Conservation (phyloP, 495 filamentous ascomycete genomes). For the Penicillium canescens region DNA sequence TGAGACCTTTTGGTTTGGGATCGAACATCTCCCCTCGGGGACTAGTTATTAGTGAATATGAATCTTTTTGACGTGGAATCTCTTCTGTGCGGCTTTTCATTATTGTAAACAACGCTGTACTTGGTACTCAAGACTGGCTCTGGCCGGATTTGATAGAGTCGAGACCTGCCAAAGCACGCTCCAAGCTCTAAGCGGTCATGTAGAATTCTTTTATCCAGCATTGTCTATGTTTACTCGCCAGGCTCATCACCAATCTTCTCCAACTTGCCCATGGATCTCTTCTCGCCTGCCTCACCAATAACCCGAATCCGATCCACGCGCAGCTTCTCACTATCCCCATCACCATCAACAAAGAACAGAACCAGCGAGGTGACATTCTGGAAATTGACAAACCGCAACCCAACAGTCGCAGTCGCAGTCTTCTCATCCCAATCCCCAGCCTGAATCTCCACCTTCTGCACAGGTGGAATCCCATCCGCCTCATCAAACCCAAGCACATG, state of each 20-base stretch:
- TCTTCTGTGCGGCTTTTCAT: conserved; percentile 12
- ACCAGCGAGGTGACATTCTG: conserved; percentile 87
- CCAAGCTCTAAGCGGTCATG: conserved; percentile 1
- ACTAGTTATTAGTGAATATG: too few relatives aligned
- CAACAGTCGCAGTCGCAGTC: conserved; percentile 80
- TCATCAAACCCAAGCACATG: conserved; percentile 95
- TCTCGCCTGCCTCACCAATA: conserved; percentile 91
- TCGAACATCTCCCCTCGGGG: conserved; percentile 34
- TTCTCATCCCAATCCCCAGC: conserved; percentile 79
- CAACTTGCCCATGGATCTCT: conserved; percentile 88
- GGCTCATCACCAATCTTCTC: conserved; percentile 89
- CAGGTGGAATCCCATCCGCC: conserved; percentile 78
- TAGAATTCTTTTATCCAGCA: conserved; percentile 4
- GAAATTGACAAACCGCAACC: conserved; percentile 93
- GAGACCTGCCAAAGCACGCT: too few relatives aligned
- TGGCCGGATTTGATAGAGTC: too few relatives aligned
- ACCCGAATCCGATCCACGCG: conserved; percentile 82
- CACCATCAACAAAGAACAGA: conserved; percentile 86
- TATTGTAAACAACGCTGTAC: conserved; percentile 1
- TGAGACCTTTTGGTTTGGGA: conserved; percentile 54
- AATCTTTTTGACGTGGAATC: not conserved
- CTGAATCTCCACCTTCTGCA: conserved; percentile 72
- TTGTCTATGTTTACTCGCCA: conserved; percentile 49
- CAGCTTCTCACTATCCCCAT: conserved; percentile 81
- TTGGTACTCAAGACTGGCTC: too few relatives aligned